Base-by-base conservation (phyloP, 306 rosid species). In the Vicia faba region DNA sequence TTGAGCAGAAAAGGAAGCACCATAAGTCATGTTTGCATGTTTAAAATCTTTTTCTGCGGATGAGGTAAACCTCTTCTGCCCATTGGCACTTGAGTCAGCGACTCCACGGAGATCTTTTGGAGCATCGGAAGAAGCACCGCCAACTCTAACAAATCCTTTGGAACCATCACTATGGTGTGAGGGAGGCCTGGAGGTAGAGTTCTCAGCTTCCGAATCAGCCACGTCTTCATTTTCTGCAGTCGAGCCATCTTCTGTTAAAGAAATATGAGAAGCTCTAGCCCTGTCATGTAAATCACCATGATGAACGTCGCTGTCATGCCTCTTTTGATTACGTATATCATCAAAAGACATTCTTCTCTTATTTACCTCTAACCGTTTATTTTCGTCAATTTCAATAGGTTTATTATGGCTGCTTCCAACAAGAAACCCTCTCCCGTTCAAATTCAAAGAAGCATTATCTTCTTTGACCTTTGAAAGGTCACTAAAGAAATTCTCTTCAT, bases 201-300 rank as follows among this genome's bases (percentile, higher is more conserved):
- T 90, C 78, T 95, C 97, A 11, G 83, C 84, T 75, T 88, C 96
- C 79, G 98, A 92, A 73, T 92, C 98, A 2, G 90, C 98, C 70
- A 92, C 93, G 31, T 92, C 98, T 80, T 88, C 98, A 81, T 86
- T 92, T 79, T 92, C 98, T 5, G 96, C 96, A 43, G 91, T 79
- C 19, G 96, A 89, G 65, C 96, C 98, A 58, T 92, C 96, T 66
- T 92, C 98, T 31, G 93, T 89, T 7, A 82, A 1, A 64, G 96
- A 83, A 58, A 83, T 75, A 77, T 72, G 89, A 18, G 98, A 86
- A 68, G 95, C 59, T 75, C 92, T 86, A 0, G 87, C 72, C 73
- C 86, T 84, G 63, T 89, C 96, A 62, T 76, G 88, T 66, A 86
- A 57, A 84, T 85, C 88, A 48, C 63, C 61, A 75, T 73, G 77